Conservation (phyloP, 192 early-diverging fungal genomes). For the Entomortierella lignicola region DNA sequence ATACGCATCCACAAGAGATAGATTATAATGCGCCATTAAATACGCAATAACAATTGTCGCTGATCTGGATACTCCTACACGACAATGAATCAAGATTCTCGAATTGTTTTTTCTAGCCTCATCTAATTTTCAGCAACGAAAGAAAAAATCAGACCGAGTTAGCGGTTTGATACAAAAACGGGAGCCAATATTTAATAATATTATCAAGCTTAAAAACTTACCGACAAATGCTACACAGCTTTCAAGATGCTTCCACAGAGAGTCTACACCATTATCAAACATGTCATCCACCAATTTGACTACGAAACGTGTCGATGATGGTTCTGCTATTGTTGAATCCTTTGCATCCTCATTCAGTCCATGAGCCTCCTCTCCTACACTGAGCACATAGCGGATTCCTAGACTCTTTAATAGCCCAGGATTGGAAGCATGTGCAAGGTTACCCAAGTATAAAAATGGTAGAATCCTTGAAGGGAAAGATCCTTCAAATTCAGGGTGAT, state of each 20-base stretch:
- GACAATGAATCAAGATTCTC: constrained; percentile 65
- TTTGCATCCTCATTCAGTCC: constrained; percentile 29
- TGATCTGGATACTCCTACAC: constrained; percentile 68
- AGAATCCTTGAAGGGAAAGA: constrained; percentile 69
- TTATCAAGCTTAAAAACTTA: constrained; percentile 43
- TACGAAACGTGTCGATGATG: constrained; percentile 36
- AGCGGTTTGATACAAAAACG: too few species aligned
- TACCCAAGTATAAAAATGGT: constrained; percentile 69
- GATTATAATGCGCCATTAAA: constrained; percentile 62
- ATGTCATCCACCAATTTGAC: constrained; percentile 65
- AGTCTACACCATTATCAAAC: constrained; percentile 72
- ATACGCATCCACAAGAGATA: constrained; percentile 65
- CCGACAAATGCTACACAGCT: constrained; percentile 63
- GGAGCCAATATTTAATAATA: too few species aligned
- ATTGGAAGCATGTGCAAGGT: constrained; percentile 73
- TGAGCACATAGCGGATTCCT: constrained; percentile 65
- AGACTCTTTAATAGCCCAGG: constrained; percentile 62
- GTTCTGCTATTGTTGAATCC: not conserved
- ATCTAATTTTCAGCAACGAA: constrained; percentile 44
- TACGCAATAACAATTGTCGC: constrained; percentile 70
- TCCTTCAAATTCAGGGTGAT: constrained; percentile 66
- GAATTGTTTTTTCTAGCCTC: constrained; percentile 54
- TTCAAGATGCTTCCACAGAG: constrained; percentile 61
- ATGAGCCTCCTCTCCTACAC: constrained; percentile 67
- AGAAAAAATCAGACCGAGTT: not conserved